Conservation (phyloP, 1,284 basidiomycete genomes). For the Ustilago vetiveriae region DNA sequence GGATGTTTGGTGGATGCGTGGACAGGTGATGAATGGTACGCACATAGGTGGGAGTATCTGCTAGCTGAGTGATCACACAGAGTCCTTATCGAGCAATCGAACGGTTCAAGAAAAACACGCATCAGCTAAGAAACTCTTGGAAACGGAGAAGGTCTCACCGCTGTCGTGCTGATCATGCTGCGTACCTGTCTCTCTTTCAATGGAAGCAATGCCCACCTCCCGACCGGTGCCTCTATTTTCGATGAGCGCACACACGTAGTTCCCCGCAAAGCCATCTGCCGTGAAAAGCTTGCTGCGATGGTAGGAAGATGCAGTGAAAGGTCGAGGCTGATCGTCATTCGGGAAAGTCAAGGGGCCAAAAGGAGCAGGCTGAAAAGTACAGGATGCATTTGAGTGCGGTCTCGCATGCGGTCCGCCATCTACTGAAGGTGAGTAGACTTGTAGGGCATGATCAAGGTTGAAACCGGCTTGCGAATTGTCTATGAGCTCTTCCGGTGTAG, state of each 20-base stretch:
- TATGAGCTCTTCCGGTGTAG: constrained; percentile 9
- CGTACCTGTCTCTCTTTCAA: constrained; percentile 81
- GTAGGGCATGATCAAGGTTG: not conserved
- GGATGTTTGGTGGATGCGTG: constrained; percentile 76
- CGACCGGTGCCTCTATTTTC: constrained; percentile 72
- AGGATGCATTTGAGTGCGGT: no score
- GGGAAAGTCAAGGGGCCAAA: not conserved
- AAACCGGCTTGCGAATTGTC: constrained; percentile 11
- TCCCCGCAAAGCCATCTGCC: constrained; percentile 31
- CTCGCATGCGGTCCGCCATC: no score
- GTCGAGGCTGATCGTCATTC: constrained; percentile 15
- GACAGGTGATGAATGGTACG: constrained; percentile 87
- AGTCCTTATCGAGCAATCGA: constrained; percentile 19
- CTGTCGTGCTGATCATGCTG: no score
- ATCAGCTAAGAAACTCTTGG: no score
- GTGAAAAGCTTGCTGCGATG: constrained; percentile 38
- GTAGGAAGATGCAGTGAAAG: constrained; percentile 42
- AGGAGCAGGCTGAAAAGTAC: no score
- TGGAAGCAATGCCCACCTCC: constrained; percentile 84
- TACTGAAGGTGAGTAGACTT: not conserved
- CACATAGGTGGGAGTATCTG: constrained; percentile 74
- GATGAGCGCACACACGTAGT: constrained; percentile 43
- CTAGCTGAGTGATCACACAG: constrained; percentile 68
- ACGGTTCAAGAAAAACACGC: constrained; percentile 62
- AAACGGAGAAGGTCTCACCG: no score